phyloP scores from a whole-genome alignment of 2,329 filamentous ascomycete species.

The Ophiosphaerella narmari region DNA sequence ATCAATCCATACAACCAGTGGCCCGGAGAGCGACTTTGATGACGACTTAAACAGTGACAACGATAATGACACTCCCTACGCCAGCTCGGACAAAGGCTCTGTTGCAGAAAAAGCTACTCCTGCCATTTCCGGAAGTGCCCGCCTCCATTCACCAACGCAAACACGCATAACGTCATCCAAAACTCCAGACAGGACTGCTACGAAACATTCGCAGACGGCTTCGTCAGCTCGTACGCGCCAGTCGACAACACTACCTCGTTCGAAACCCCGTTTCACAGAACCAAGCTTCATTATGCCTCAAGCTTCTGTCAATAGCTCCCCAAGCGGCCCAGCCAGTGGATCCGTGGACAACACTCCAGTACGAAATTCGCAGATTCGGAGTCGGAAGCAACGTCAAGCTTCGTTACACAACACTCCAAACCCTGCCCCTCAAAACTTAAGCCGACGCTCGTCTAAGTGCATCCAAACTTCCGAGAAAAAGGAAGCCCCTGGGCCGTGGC shows the following conservation, averaged over 20 bases:
- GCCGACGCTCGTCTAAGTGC: slow-evolving; percentile 1
- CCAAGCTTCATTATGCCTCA: slow-evolving; percentile 52
- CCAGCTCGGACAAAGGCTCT: slow-evolving; percentile 24
- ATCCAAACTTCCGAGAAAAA: slow-evolving; percentile 7
- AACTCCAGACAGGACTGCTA: slow-evolving; percentile 7
- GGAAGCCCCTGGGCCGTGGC: slow-evolving; percentile 21
- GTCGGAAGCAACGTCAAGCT: slow-evolving; percentile 14
- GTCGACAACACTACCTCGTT: slow-evolving; percentile 13
- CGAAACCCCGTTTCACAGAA: slow-evolving; percentile 29
- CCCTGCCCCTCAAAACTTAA: slow-evolving; percentile 8
- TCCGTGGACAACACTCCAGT: slow-evolving; percentile 27
- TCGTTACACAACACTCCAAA: slow-evolving; percentile 2
- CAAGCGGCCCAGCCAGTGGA: slow-evolving; percentile 8
- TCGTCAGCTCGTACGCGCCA: slow-evolving; percentile 9
- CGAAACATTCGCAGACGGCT: slow-evolving; percentile 17
- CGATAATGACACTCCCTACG: slow-evolving; percentile 4
- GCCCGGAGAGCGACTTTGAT: slow-evolving; percentile 31
- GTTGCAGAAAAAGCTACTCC: slow-evolving; percentile 17
- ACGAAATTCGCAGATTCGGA: slow-evolving; percentile 26
- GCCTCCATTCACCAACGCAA: slow-evolving; percentile 7
- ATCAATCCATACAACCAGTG: slow-evolving; percentile 32
- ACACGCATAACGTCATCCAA: slow-evolving; percentile 16
- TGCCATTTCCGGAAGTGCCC: slow-evolving; percentile 12
- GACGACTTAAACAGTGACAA: no score
- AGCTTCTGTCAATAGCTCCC: slow-evolving; percentile 28